Percentiles rank a stretch among this genome's conserved stretches.
Conservation (phyloP, 2,329 filamentous ascomycete species). For the Ceratocystis cubensis region DNA sequence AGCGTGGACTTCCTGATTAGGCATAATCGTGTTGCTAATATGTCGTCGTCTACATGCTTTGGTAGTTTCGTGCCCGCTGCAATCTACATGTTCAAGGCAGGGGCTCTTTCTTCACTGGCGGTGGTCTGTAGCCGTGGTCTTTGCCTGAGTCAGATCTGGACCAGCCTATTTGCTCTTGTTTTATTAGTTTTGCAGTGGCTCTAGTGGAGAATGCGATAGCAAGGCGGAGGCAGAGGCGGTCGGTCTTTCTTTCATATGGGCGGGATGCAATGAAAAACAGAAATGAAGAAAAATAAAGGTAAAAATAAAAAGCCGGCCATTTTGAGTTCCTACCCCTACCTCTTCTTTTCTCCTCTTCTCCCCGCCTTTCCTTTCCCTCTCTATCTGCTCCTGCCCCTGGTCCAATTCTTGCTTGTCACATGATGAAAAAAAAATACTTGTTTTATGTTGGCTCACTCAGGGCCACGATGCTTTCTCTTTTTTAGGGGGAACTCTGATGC, state of each 20-base stretch:
- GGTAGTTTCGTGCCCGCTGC: neutral
- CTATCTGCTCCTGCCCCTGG: neutral
- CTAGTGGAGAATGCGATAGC: no score
- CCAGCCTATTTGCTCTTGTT: no score
- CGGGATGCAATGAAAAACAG: no score
- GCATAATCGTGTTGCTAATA: neutral
- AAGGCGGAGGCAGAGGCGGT: no score
- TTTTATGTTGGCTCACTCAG: neutral
- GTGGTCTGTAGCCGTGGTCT: no score
- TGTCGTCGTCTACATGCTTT: neutral
- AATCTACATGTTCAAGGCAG: no score
- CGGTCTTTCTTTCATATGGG: no score
- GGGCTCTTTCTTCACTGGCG: neutral
- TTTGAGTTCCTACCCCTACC: neutral
- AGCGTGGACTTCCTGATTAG: neutral
- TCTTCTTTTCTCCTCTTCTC: neutral
- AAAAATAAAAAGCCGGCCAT: no score
- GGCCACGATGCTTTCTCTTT: neutral
- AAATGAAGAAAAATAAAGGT: no score
- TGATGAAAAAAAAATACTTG: neutral
- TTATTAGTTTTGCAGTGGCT: no score
- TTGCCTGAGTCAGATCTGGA: no score
- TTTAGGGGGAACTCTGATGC: neutral
- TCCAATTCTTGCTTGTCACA: constrained; percentile 2
- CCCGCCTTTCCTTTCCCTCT: neutral